Evolutionary conservation across 179 eudicot species (phyloP).

Genomic region (Heliamphora pulchella): DNA sequence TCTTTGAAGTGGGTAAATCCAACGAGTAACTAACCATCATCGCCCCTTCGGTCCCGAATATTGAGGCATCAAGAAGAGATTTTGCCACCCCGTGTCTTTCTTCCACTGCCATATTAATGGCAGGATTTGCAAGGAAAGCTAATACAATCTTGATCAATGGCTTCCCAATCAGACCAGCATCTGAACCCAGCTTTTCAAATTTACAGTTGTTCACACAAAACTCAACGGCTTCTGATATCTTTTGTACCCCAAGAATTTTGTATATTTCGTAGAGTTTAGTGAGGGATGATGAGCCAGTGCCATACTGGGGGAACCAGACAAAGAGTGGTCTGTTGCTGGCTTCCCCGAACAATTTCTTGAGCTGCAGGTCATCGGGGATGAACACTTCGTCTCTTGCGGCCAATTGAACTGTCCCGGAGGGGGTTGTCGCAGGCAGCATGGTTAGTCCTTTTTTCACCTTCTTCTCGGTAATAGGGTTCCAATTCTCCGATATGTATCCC

Average conservation of each 20-base stretch:
- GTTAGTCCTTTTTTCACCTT: slow-evolving; percentile 17
- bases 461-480: slow-evolving; percentile 18
- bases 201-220: not conserved
- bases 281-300: slow-evolving; percentile 20
- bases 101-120: slow-evolving; percentile 12
- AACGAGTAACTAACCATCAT: not conserved
- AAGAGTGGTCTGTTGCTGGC: slow-evolving; percentile 28
- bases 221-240: slow-evolving; percentile 29
- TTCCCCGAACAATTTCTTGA: slow-evolving; percentile 34
- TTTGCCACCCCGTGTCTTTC: slow-evolving; percentile 11
- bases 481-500: slow-evolving; percentile 24
- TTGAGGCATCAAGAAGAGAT: slow-evolving; percentile 5
- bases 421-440: slow-evolving; percentile 32
- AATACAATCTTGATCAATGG: slow-evolving; percentile 15
- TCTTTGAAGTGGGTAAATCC: slow-evolving; percentile 7
- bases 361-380: slow-evolving; percentile 41
- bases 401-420: slow-evolving; percentile 23
- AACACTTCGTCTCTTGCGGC: slow-evolving; percentile 30
- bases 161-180: slow-evolving; percentile 3
- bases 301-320: slow-evolving; percentile 41
- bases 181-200: slow-evolving; percentile 5
- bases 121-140: slow-evolving; percentile 17
- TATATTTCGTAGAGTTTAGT: slow-evolving; percentile 30
- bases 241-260: slow-evolving; percentile 34
- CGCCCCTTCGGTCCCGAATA: slow-evolving; percentile 1